A percentile compares a stretch with the other conserved stretches of the same genome.
Conservation (phyloP, 305 asterid genomes). For the Plantago rigida region DNA sequence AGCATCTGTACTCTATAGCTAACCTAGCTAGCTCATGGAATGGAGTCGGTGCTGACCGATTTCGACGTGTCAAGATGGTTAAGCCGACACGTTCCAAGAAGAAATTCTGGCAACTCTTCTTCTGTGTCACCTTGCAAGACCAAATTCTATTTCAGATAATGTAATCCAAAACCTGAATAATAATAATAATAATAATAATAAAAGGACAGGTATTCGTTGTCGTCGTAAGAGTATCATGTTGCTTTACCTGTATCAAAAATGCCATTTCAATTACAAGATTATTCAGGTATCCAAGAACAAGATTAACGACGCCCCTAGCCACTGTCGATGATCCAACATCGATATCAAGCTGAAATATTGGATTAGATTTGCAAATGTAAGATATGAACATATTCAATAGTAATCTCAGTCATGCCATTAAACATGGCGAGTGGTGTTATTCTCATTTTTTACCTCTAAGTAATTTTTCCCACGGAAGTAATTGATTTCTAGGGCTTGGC, state of each 20-base stretch:
- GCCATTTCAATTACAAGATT: constrained; percentile 79
- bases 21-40: constrained; percentile 18
- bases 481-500: constrained; percentile 78
- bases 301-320: constrained; percentile 80
- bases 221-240: background rate
- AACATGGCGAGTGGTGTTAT: background rate
- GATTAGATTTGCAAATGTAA: no score
- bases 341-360: constrained; percentile 52
- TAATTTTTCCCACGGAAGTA: constrained; percentile 78
- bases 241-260: constrained; percentile 66
- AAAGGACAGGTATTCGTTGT: background rate
- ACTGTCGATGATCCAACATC: constrained; percentile 85
- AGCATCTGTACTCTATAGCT: constrained; percentile 3
- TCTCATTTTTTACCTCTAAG: constrained; percentile 57
- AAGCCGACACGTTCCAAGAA: constrained; percentile 78
- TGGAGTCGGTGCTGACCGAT: constrained; percentile 38
- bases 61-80: constrained; percentile 71
- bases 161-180: background rate
- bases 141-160: background rate
- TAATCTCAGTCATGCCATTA: background rate
- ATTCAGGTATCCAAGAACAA: constrained; percentile 69
- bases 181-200: no score
- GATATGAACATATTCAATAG: no score
- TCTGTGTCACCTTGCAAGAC: constrained; percentile 61
- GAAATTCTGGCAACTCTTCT: constrained; percentile 79